Evolutionary conservation across 2,329 filamentous ascomycete species (phyloP).

Genomic region (Teratosphaeria gauchensis): DNA sequence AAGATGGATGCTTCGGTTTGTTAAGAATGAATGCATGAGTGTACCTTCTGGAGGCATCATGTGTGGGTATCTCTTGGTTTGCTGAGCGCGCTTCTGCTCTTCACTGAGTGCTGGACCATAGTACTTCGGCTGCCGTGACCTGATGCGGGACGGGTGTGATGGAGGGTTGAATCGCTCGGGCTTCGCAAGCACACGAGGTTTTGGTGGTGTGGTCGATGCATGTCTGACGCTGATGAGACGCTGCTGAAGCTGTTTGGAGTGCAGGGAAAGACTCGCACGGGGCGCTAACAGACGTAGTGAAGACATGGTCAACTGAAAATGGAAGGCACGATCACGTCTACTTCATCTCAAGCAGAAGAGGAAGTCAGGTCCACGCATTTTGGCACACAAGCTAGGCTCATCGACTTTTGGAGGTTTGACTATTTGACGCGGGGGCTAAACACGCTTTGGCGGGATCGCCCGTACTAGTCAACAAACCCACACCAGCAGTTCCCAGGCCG

Average conservation of each 20-base stretch:
- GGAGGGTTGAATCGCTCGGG: conserved; percentile 85
- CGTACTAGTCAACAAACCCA: neutral
- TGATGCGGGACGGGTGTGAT: conserved; percentile 68
- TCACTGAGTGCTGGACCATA: conserved; percentile 65
- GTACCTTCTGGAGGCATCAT: conserved; percentile 79
- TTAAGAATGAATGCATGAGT: conserved; percentile 75
- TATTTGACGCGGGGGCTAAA: neutral
- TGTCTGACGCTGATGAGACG: conserved; percentile 15
- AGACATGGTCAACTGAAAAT: conserved; percentile 5
- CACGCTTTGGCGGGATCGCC: neutral
- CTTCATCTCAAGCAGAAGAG: neutral
- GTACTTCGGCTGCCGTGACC: conserved; percentile 47
- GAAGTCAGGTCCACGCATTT: neutral
- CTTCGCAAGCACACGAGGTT: conserved; percentile 68
- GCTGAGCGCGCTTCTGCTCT: conserved; percentile 57
- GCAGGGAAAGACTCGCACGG: conserved; percentile 15
- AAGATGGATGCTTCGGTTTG: conserved; percentile 65
- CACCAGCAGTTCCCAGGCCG: neutral
- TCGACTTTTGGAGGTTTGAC: neutral
- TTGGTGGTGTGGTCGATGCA: conserved; percentile 33
- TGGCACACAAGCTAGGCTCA: neutral
- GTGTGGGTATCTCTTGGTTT: conserved; percentile 68
- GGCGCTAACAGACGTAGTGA: conserved; percentile 7
- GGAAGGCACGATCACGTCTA: neutral
- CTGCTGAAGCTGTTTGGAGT: conserved; percentile 18